Evolutionary conservation across 257 asterid species (phyloP).

Genomic region (Penstemon eatonii): DNA sequence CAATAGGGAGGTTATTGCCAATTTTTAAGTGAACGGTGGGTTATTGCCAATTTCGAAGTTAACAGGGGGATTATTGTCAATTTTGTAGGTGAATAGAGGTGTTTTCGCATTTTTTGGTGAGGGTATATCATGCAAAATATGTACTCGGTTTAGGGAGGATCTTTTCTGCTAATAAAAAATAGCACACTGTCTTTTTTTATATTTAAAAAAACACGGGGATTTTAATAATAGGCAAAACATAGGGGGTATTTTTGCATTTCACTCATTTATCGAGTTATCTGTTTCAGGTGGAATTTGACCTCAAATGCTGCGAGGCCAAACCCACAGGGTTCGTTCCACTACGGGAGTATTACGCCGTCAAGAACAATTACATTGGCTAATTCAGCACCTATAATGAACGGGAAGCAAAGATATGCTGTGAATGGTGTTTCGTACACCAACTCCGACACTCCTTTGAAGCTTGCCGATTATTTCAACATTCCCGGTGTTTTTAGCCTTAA

Average conservation of each 20-base stretch:
- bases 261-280: neutral
- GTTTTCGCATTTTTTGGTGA: too few species aligned
- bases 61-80: too few species aligned
- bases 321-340: slow-evolving; percentile 95
- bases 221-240: too few species aligned
- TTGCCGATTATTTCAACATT: slow-evolving; percentile 86
- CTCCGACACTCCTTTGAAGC: slow-evolving; percentile 86
- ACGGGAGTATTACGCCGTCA: slow-evolving; percentile 59
- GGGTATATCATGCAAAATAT: too few species aligned
- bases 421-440: slow-evolving; percentile 71
- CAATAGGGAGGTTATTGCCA: too few species aligned
- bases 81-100: too few species aligned
- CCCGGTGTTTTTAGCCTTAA: slow-evolving; percentile 73
- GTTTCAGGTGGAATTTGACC: slow-evolving; percentile 90
- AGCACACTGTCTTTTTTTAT: neutral
- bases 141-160: too few species aligned
- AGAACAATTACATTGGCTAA: slow-evolving; percentile 76
- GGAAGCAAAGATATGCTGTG: slow-evolving; percentile 81
- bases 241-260: too few species aligned
- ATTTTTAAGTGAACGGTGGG: too few species aligned
- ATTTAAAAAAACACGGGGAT: too few species aligned
- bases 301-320: slow-evolving; percentile 98
- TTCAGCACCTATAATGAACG: slow-evolving; percentile 69
- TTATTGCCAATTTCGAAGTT: too few species aligned
- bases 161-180: neutral